Evolutionary conservation across 805 yeast genomes (phyloP).

Genomic region (Wickerhamiella siamensis): DNA sequence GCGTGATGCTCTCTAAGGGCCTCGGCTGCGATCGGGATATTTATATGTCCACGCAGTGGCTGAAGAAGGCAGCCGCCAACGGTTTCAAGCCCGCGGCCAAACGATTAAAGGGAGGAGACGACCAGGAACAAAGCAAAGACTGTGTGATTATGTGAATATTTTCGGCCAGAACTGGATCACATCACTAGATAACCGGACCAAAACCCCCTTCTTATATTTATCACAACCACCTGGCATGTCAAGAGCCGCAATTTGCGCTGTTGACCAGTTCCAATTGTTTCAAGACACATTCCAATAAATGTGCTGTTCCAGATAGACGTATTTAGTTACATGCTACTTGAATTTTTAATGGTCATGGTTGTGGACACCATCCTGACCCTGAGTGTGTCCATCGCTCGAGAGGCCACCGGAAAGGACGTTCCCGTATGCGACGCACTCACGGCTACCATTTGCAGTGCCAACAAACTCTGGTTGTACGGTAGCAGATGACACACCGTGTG

Average conservation of each 20-base stretch:
- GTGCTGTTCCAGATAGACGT: too few species aligned
- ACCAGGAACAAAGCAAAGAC: slow-evolving; percentile 20
- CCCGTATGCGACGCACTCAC: slow-evolving; percentile 10
- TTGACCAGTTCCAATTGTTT: too few species aligned
- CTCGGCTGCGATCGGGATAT: slow-evolving; percentile 59
- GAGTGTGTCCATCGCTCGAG: not conserved
- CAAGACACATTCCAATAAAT: too few species aligned
- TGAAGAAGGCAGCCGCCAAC: slow-evolving; percentile 51
- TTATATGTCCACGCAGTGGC: slow-evolving; percentile 58
- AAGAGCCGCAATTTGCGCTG: too few species aligned
- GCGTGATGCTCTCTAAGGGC: slow-evolving; percentile 74
- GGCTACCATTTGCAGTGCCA: slow-evolving; percentile 1
- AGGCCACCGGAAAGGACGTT: slow-evolving; percentile 9
- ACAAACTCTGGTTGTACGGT: slow-evolving; percentile 93
- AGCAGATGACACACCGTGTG: slow-evolving; percentile 77
- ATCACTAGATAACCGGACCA: too few species aligned
- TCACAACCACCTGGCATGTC: too few species aligned
- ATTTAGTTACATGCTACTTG: too few species aligned
- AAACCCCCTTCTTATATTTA: too few species aligned
- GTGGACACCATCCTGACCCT: too few species aligned
- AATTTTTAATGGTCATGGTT: too few species aligned
- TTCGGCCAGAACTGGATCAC: too few species aligned
- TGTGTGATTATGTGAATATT: slow-evolving; percentile 30
- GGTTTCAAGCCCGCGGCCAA: slow-evolving; percentile 38
- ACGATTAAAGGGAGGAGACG: slow-evolving; percentile 16